Evolutionary conservation across 2,329 filamentous ascomycete species (phyloP).

Genomic region (Colletotrichum siamense): DNA sequence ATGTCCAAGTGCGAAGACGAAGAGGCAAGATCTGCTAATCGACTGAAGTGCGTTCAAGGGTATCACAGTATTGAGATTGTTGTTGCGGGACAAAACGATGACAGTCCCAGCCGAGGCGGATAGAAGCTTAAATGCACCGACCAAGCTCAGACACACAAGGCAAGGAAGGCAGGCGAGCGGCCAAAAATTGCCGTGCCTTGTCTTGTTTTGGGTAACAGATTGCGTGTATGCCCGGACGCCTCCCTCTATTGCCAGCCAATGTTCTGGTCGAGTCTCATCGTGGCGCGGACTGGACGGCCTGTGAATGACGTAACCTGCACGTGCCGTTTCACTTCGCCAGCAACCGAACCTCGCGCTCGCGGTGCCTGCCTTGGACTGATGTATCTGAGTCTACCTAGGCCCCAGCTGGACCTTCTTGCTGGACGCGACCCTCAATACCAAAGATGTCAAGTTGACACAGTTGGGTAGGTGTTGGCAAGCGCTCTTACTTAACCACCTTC

Average conservation of each 20-base stretch:
- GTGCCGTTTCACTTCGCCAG: constrained; percentile 5
- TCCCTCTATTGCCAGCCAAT: constrained; percentile 9
- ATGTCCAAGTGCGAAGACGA: neutral
- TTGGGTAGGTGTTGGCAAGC: neutral
- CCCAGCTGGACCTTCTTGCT: neutral
- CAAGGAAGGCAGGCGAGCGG: neutral
- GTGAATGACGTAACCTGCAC: constrained; percentile 16
- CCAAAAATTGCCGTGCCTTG: constrained; percentile 10
- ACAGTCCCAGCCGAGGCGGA: neutral
- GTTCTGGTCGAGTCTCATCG: neutral
- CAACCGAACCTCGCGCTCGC: neutral
- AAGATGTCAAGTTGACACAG: neutral
- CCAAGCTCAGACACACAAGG: neutral
- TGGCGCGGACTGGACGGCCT: neutral
- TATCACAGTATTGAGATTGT: neutral
- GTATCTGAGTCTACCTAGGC: neutral
- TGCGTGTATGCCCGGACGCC: constrained; percentile 7
- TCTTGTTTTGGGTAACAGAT: neutral
- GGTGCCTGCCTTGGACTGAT: neutral
- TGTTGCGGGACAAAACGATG: neutral
- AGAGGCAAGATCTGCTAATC: neutral
- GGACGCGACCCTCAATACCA: neutral
- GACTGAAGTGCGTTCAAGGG: constrained; percentile 1
- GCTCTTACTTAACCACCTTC: neutral
- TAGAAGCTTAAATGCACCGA: constrained; percentile 15